phyloP scores from a whole-genome alignment of 306 rosid species.

The Canavalia ensiformis region DNA sequence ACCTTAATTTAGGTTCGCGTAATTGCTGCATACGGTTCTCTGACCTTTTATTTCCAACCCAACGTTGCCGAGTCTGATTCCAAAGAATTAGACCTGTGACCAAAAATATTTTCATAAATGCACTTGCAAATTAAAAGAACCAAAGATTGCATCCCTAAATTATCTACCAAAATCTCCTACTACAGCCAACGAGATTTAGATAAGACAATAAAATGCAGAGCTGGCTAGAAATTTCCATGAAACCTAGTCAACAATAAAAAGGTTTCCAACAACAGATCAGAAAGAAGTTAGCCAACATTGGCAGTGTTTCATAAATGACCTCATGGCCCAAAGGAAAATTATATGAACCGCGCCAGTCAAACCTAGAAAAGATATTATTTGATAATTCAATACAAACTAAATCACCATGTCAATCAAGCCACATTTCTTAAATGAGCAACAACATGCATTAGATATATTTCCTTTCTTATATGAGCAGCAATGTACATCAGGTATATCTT shows the following conservation, averaged over 20 bases:
- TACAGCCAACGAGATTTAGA: slow-evolving; percentile 2
- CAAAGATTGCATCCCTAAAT: not conserved
- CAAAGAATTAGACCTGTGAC: slow-evolving; percentile 88
- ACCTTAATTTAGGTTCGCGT: slow-evolving; percentile 90
- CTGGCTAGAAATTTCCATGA: not conserved
- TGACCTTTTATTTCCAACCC: slow-evolving; percentile 77
- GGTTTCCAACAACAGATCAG: not conserved
- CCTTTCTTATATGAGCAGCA: slow-evolving; percentile 24
- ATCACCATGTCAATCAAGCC: slow-evolving; percentile 10
- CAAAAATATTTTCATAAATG: slow-evolving; percentile 28
- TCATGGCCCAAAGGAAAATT: not conserved
- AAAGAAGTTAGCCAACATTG: not conserved
- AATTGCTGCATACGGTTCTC: slow-evolving; percentile 60
- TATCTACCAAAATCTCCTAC: slow-evolving; percentile 15
- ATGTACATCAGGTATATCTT: slow-evolving; percentile 4
- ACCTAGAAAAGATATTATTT: slow-evolving; percentile 20
- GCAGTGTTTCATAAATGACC: slow-evolving; percentile 3
- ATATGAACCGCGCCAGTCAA: not conserved
- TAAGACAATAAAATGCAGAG: slow-evolving; percentile 7
- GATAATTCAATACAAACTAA: slow-evolving; percentile 24
- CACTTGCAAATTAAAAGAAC: slow-evolving; percentile 41
- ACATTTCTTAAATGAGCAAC: slow-evolving; percentile 25
- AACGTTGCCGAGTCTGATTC: slow-evolving; percentile 89
- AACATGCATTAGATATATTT: not conserved
- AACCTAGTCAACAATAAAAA: slow-evolving; percentile 10